phyloP scores from a whole-genome alignment of 371 early-diverging fungal species.

The Apophysomyces ossiformis region DNA sequence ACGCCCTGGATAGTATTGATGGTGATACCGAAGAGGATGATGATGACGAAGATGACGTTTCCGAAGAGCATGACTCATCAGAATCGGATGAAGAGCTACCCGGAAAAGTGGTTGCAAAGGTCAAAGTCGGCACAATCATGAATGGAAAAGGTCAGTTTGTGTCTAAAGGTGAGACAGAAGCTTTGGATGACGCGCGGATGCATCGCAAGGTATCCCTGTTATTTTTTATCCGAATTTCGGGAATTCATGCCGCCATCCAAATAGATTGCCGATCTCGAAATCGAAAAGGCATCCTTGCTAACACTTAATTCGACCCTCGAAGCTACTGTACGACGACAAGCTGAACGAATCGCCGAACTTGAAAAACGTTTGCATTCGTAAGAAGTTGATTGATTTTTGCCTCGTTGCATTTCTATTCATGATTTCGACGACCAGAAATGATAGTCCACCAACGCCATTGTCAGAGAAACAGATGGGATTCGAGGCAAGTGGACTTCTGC shows the following conservation, averaged over 20 bases:
- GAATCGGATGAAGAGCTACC: conserved; percentile 19
- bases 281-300: conserved; percentile 51
- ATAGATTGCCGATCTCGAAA: conserved; percentile 59
- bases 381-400: conserved; percentile 9
- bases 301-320: conserved; percentile 52
- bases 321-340: conserved; percentile 45
- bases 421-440: conserved; percentile 21
- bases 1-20: conserved; percentile 28
- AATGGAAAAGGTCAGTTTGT: conserved; percentile 56
- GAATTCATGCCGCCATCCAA: conserved; percentile 1
- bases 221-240: neutral
- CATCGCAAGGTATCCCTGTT: conserved; percentile 41
- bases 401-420: neutral
- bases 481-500: conserved; percentile 25
- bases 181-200: conserved; percentile 44
- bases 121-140: conserved; percentile 54
- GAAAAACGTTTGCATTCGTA: conserved; percentile 43
- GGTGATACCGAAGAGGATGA: conserved; percentile 28
- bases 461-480: conserved; percentile 41
- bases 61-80: conserved; percentile 15
- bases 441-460: conserved; percentile 40
- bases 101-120: conserved; percentile 45
- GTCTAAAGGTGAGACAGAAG: conserved; percentile 32
- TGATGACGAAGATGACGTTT: conserved; percentile 22
- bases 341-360: conserved; percentile 42